These are phyloP conservation scores for Lipomyces japonicus DNA, from an alignment of 805 yeast species.

Conservation along the genomic window DNA sequence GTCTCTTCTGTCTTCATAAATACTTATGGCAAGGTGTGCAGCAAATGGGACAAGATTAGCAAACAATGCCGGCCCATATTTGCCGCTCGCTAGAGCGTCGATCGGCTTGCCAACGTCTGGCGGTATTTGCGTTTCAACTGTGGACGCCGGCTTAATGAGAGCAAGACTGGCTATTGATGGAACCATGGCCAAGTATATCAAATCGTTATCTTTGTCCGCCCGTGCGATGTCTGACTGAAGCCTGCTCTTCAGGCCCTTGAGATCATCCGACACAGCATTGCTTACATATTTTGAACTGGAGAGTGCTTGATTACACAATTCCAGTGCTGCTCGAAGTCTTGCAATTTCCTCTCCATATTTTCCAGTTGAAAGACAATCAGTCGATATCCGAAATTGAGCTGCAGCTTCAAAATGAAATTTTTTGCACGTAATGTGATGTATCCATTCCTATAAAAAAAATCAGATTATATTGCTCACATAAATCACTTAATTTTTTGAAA, in stretches of 20 bases:
- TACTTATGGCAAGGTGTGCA: slow-evolving; percentile 61
- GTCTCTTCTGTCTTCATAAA: slow-evolving; percentile 64
- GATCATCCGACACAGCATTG: slow-evolving; percentile 49
- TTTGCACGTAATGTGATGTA: slow-evolving; percentile 57
- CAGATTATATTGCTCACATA: background rate
- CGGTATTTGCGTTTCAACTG: slow-evolving; percentile 51
- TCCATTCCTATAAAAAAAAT: slow-evolving; percentile 53
- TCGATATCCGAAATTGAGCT: slow-evolving; percentile 60
- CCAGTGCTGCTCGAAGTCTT: slow-evolving; percentile 46
- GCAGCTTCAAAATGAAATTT: slow-evolving; percentile 65
- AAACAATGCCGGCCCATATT: slow-evolving; percentile 43
- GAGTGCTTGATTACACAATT: slow-evolving; percentile 40
- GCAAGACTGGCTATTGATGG: slow-evolving; percentile 47
- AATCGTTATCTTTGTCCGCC: slow-evolving; percentile 75
- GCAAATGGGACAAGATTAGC: slow-evolving; percentile 61
- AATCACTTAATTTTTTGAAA: too few species aligned
- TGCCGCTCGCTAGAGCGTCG: slow-evolving; percentile 26
- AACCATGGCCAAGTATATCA: slow-evolving; percentile 66
- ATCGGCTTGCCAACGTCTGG: slow-evolving; percentile 39
- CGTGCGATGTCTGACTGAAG: slow-evolving; percentile 47
- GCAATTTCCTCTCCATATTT: slow-evolving; percentile 73
- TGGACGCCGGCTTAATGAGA: slow-evolving; percentile 47
- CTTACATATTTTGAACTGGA: slow-evolving; percentile 44
- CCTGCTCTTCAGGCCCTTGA: slow-evolving; percentile 47
- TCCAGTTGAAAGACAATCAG: slow-evolving; percentile 45